Percentiles rank a stretch among this genome's conserved stretches.
These are phyloP conservation scores for Arachis hypogaea DNA, from an alignment of 306 rosid genomes.

Conservation along the genomic window DNA sequence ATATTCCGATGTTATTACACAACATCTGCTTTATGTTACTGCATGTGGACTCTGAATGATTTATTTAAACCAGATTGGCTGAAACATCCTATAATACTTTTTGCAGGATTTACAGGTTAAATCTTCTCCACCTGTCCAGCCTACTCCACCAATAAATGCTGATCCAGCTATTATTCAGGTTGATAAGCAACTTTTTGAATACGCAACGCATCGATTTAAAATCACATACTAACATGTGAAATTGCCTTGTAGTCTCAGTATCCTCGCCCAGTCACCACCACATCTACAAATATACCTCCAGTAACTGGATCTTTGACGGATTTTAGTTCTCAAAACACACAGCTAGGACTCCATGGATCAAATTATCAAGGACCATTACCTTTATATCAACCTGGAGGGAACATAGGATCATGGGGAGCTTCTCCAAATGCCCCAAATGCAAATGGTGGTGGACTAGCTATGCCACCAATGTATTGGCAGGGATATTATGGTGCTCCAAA, in stretches of 20 bases:
- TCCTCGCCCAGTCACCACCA: conserved; percentile 57
- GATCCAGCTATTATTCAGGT: conserved; percentile 96
- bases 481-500: conserved; percentile 89
- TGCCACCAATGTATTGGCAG: conserved; percentile 99
- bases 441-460: conserved; percentile 74
- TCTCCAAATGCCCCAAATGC: conserved; percentile 72
- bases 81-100: conserved; percentile 31
- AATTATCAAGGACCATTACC: conserved; percentile 75
- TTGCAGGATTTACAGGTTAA: conserved; percentile 91
- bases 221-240: conserved; percentile 31
- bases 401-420: conserved; percentile 81
- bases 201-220: conserved; percentile 17
- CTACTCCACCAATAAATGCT: conserved; percentile 65
- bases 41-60: neutral
- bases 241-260: conserved; percentile 80
- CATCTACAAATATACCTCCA: conserved; percentile 68
- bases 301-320: conserved; percentile 72
- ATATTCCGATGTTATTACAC: neutral
- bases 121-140: conserved; percentile 78
- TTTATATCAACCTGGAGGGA: conserved; percentile 88
- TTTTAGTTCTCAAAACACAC: conserved; percentile 64
- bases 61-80: conserved; percentile 17
- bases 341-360: conserved; percentile 73
- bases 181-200: neutral
- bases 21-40: conserved; percentile 15